phyloP scores from a whole-genome alignment of 345 rosid species.

The Hypericum perforatum region DNA sequence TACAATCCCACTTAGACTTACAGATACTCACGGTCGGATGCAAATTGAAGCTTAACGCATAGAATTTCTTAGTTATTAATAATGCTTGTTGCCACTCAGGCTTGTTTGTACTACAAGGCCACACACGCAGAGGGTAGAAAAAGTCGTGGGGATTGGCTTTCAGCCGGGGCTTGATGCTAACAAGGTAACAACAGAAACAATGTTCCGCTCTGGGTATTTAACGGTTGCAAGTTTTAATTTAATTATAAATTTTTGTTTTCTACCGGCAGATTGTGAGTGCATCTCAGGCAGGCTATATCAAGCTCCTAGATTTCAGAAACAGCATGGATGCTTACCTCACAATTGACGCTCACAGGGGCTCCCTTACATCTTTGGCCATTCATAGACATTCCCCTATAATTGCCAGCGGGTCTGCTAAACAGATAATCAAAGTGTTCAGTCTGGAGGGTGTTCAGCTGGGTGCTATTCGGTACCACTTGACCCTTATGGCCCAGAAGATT shows the following conservation, averaged over 20 bases:
- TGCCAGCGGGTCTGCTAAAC: slow-evolving; percentile 89
- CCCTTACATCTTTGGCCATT: slow-evolving; percentile 89
- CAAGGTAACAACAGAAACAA: slow-evolving; percentile 40
- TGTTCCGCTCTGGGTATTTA: too few relatives aligned
- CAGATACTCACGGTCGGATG: too few relatives aligned
- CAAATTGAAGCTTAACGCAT: too few relatives aligned
- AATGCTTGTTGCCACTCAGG: slow-evolving; percentile 27
- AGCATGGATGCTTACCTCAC: slow-evolving; percentile 54
- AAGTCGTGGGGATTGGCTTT: slow-evolving; percentile 87
- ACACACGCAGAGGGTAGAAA: slow-evolving; percentile 57
- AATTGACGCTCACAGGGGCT: slow-evolving; percentile 82
- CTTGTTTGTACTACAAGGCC: slow-evolving; percentile 62
- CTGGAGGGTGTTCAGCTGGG: slow-evolving; percentile 68
- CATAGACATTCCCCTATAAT: slow-evolving; percentile 91
- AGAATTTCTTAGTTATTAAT: too few relatives aligned
- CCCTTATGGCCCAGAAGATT: slow-evolving; percentile 94
- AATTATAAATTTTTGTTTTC: not conserved
- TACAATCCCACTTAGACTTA: too few relatives aligned
- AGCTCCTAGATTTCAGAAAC: slow-evolving; percentile 76
- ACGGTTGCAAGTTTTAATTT: too few relatives aligned
- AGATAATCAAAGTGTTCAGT: slow-evolving; percentile 69
- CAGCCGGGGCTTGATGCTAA: slow-evolving; percentile 92
- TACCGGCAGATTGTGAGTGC: slow-evolving; percentile 79
- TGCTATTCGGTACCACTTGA: slow-evolving; percentile 56
- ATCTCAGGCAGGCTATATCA: slow-evolving; percentile 90